phyloP scores from a whole-genome alignment of 805 yeast genomes.

The Metschnikowia similis region DNA sequence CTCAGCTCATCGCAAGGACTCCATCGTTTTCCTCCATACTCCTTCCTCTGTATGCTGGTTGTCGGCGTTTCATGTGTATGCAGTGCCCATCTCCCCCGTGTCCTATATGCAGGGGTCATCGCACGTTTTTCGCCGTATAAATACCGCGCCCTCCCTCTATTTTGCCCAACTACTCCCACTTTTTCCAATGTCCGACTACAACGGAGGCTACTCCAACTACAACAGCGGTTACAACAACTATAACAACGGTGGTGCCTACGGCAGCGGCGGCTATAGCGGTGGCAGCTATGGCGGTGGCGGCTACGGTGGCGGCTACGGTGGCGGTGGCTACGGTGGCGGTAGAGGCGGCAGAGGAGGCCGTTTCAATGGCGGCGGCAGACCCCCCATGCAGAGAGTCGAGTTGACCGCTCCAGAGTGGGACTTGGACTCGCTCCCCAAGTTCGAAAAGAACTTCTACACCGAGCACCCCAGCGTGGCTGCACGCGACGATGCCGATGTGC shows the following conservation, averaged over 20 bases:
- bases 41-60: too few relatives aligned
- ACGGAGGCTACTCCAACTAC: constrained; percentile 26
- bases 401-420: constrained; percentile 81
- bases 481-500: constrained; percentile 72
- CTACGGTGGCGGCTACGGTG: constrained; percentile 33
- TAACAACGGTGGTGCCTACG: not conserved
- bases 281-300: constrained; percentile 20
- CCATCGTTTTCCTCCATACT: too few relatives aligned
- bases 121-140: constrained; percentile 3
- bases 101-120: not conserved
- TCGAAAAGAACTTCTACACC: constrained; percentile 90
- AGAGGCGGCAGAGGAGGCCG: constrained; percentile 24
- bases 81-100: not conserved
- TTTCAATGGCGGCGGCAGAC: constrained; percentile 24
- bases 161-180: not conserved
- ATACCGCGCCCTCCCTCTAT: constrained; percentile 3
- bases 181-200: constrained; percentile 21
- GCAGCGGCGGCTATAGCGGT: constrained; percentile 12
- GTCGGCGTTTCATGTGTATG: not conserved
- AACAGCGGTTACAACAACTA: too few relatives aligned
- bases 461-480: constrained; percentile 77
- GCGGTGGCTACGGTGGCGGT: constrained; percentile 32
- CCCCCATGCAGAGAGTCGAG: constrained; percentile 42
- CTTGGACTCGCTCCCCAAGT: constrained; percentile 68
- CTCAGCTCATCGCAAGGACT: too few relatives aligned